Base-by-base conservation (phyloP, 129 eudicot genomes). In the Flaveria bidentis region DNA sequence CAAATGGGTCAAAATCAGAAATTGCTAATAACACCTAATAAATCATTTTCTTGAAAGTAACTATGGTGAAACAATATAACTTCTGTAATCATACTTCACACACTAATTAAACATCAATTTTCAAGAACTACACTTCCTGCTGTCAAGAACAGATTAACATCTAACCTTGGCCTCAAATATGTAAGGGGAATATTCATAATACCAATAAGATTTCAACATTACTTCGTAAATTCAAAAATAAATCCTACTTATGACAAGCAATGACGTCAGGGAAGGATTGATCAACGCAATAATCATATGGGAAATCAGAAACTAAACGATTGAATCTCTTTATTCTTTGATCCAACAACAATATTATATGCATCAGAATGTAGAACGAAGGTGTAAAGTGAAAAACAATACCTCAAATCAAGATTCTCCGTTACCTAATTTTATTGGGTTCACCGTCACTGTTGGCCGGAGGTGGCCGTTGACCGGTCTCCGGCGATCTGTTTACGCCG, bases 401-500 rank as follows among this genome's bases (percentile, higher is more conserved):
- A 74, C 78, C 78, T 46, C 2, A 42, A 61, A 62, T 45, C 25
- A 47, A 45, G 28, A 74, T 12, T 28, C 11, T 45, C 57, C 33
- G 49, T 16, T 61, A 2, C 26, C 60, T 45, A 36, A 16, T 6
- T 15, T 42, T 51, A 9, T 58, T 58, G 53, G 9, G 56, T 8
- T 33, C 36, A 3, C 23, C 41, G 62, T 70, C 45, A n/a, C 30
- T 20, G 2, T 56, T 52, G 12, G 60, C 25, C 60, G 11, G 17
- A 15, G 50, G 13, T 45, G 12, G 69, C 56, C 69, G 78, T 23
- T 22, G 44, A 57, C 8, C 39, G 60, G 10, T 0, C 50, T 75
- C 79, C 79, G 71, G 72, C 63, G 49, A 46, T 75, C 66, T 36
- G 51, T 56, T 42, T 39, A 11, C 67, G 36, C 51, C 39, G 61